phyloP scores from a whole-genome alignment of 2,329 filamentous ascomycete species.

The Sodiomyces alkalinus region DNA sequence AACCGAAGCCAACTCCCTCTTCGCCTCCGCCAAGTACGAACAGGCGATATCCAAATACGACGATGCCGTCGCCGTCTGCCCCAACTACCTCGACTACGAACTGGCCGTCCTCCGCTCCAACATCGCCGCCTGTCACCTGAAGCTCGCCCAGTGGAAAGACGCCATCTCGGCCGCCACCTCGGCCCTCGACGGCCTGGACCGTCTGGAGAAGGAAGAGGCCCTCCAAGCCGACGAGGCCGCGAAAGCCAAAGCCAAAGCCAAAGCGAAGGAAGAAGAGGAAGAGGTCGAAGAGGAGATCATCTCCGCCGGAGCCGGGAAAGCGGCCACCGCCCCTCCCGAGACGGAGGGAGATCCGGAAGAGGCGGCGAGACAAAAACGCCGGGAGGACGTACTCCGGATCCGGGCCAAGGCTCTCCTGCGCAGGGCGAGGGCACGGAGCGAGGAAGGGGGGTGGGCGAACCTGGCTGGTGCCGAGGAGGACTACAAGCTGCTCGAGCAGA shows the following conservation, averaged over 20 bases:
- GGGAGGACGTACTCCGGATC: conserved; percentile 58
- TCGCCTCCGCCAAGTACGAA: conserved; percentile 54
- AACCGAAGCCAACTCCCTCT: conserved; percentile 63
- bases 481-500: conserved; percentile 51
- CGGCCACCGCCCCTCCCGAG: conserved; percentile 23
- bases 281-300: conserved; percentile 41
- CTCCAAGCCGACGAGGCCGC: conserved; percentile 10
- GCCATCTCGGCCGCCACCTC: conserved; percentile 59
- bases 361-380: conserved; percentile 19
- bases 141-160: conserved; percentile 72
- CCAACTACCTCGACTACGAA: conserved; percentile 76
- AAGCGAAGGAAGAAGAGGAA: conserved; percentile 28
- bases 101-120: conserved; percentile 79
- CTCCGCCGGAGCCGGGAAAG: conserved; percentile 39
- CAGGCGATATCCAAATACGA: conserved; percentile 74
- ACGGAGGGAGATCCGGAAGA: no score
- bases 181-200: conserved; percentile 58
- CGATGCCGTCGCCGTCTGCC: conserved; percentile 62
- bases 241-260: conserved; percentile 35
- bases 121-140: conserved; percentile 76
- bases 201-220: conserved; percentile 27
- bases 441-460: conserved; percentile 63
- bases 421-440: conserved; percentile 56
- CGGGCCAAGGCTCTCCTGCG: conserved; percentile 72
- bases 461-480: conserved; percentile 67